Evolutionary conservation across 2,329 filamentous ascomycete genomes (phyloP), one percentile per base, ranked within the genome.

Genomic region (Karstenula rhodostoma): DNA sequence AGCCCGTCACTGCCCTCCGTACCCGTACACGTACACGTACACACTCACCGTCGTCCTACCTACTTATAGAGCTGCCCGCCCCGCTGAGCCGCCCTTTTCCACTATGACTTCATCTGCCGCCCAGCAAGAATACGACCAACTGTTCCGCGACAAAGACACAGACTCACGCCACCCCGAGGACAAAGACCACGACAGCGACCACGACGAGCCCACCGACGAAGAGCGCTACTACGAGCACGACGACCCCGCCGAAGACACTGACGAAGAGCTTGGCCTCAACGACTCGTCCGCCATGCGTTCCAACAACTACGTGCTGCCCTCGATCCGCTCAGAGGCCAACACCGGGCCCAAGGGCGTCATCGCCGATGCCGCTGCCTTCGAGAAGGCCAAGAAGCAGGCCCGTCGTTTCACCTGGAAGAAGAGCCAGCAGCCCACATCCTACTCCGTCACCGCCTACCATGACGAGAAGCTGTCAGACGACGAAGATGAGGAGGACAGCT

Each of bases 281-380:
- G 73, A 89, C 70, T 8, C 23, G n/a, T n/a, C 17, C 52, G 19
- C 25, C 40, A 88, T 88, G 77, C 85, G 88, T 55, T 82, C 84
- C 60, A 79, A 85, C 66, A 79, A 85, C 66, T 83, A 83, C 76
- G 80, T 80, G 68, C 80, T 84, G 75, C 78, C 91, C 71, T 85
- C 84, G 72, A 86, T 91, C 62, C 77, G 91, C 75, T 87, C 82
- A 56, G 89, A 90, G 59, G 86, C 87, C 66, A 89, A 91, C 67
- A 94, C 91, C 2, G 92, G 92, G 49, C 91, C 93, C 67, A 94
- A 94, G 82, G 92, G 92, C 64, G 92, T 95, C 77, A 94, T 95
- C 72, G 90, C 91, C 69, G 92, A 95, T 74, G 92, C 92, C 40
- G 85, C 91, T 71, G 88, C 89, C 71, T 94, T 90, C 77, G 90